Percentiles rank a stretch among this genome's conserved stretches.
Conservation (phyloP, 1,139 yeast genomes). For the Starmera stellimalicola region DNA sequence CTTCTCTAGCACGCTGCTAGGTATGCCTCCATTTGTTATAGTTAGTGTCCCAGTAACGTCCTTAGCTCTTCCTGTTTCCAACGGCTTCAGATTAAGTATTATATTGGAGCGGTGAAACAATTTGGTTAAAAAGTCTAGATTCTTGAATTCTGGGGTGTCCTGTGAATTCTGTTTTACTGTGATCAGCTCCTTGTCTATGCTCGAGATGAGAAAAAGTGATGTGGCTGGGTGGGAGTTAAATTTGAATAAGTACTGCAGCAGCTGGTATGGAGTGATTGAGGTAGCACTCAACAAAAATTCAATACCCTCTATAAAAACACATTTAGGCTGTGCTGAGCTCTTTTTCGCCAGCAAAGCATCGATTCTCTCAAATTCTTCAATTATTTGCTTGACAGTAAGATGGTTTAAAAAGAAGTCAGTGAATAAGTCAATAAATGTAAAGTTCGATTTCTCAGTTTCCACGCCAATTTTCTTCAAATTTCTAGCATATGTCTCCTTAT, state of each 20-base stretch:
- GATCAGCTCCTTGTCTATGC: slow-evolving; percentile 31
- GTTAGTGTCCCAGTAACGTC: slow-evolving; percentile 71
- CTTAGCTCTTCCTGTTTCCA: slow-evolving; percentile 73
- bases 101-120: slow-evolving; percentile 41
- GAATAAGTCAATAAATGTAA: slow-evolving; percentile 38
- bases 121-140: slow-evolving; percentile 29
- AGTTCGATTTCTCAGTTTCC: slow-evolving; percentile 24
- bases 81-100: slow-evolving; percentile 48
- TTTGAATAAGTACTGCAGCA: slow-evolving; percentile 28
- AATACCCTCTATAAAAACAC: slow-evolving; percentile 36
- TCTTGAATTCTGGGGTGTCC: slow-evolving; percentile 32
- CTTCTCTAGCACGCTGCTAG: slow-evolving; percentile 36
- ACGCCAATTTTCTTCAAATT: slow-evolving; percentile 37
- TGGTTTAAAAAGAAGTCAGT: slow-evolving; percentile 26
- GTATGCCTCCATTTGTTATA: slow-evolving; percentile 45
- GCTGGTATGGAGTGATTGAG: slow-evolving; percentile 23
- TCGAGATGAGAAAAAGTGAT: slow-evolving; percentile 22
- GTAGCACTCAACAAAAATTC: slow-evolving; percentile 43
- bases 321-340: slow-evolving; percentile 17
- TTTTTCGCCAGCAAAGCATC: not conserved
- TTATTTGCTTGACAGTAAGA: not conserved
- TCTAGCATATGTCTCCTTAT: slow-evolving; percentile 27
- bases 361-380: not conserved
- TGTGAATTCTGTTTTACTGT: slow-evolving; percentile 25
- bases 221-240: slow-evolving; percentile 25